Percentiles rank a stretch among this genome's conserved stretches.
Evolutionary conservation across 768 basidiomycete species (phyloP).

Genomic region (Calocera viscosa): DNA sequence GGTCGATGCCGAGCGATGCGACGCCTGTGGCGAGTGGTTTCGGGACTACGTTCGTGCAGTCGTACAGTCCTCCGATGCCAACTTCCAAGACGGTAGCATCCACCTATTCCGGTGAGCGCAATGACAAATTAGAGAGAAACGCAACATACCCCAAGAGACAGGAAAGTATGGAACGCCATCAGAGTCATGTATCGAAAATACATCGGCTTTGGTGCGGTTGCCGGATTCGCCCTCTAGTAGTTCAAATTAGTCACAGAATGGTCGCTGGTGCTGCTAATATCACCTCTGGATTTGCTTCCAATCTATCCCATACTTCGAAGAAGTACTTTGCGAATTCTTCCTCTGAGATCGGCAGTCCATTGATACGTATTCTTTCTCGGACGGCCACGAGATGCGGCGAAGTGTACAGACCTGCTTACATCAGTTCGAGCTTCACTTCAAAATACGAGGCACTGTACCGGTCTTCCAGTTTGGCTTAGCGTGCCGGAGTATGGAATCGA

Average conservation of each 20-base stretch:
- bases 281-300: slow-evolving; percentile 39
- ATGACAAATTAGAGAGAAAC: not conserved
- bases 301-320: slow-evolving; percentile 88
- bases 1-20: slow-evolving; percentile 84
- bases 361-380: slow-evolving; percentile 87
- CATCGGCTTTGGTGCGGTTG: slow-evolving; percentile 61
- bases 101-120: slow-evolving; percentile 32
- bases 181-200: slow-evolving; percentile 93
- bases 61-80: slow-evolving; percentile 85
- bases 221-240: slow-evolving; percentile 35
- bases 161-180: slow-evolving; percentile 81
- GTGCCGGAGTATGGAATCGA: slow-evolving; percentile 70
- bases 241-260: slow-evolving; percentile 1
- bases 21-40: slow-evolving; percentile 81
- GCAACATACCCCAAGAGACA: slow-evolving; percentile 45
- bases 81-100: slow-evolving; percentile 92
- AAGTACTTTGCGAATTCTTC: slow-evolving; percentile 81
- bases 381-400: slow-evolving; percentile 95
- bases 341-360: slow-evolving; percentile 80
- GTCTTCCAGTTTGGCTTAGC: slow-evolving; percentile 65
- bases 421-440: not conserved
- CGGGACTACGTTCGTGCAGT: slow-evolving; percentile 92
- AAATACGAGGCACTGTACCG: slow-evolving; percentile 37
- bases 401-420: slow-evolving; percentile 68
- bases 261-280: slow-evolving; percentile 12